Conservation (phyloP, 139 green algal genomes). For the Parachlorella kessleri region DNA sequence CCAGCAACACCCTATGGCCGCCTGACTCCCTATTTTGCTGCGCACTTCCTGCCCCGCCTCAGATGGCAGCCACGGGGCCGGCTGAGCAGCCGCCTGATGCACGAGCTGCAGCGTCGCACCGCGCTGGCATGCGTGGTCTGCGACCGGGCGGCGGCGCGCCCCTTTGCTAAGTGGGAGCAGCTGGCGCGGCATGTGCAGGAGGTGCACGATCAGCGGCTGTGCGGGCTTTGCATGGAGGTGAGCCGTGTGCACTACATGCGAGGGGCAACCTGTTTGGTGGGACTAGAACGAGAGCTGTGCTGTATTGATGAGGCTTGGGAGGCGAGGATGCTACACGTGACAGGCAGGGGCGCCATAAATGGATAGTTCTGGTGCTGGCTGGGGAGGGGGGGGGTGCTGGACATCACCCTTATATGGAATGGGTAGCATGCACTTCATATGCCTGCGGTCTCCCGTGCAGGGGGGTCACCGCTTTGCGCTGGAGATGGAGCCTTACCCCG, state of each 20-base stretch:
- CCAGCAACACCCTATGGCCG: no score
- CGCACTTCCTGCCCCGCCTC: not conserved
- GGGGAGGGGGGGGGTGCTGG: not conserved
- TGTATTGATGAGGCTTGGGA: no score
- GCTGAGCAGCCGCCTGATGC: slow-evolving; percentile 11
- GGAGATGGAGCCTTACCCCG: slow-evolving; percentile 44
- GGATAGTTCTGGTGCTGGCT: no score
- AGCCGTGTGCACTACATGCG: no score
- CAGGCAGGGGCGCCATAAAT: no score
- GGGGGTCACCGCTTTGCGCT: slow-evolving; percentile 50
- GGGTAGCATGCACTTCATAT: not conserved
- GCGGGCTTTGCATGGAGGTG: slow-evolving; percentile 48
- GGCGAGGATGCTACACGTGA: no score
- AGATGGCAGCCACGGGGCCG: slow-evolving; percentile 16
- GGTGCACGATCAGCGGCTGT: slow-evolving; percentile 43
- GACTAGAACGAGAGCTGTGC: no score
- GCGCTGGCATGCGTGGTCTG: slow-evolving; percentile 55
- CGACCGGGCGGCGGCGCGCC: slow-evolving; percentile 32
- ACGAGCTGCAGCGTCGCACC: slow-evolving; percentile 39
- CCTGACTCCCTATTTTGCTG: not conserved
- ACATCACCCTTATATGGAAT: not conserved
- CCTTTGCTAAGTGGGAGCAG: slow-evolving; percentile 42
- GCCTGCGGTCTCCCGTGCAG: slow-evolving; percentile 25
- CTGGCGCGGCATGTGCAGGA: slow-evolving; percentile 49
- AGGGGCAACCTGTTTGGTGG: no score